phyloP scores from a whole-genome alignment of 2,329 filamentous ascomycete genomes.

The Emmonsia crescens region DNA sequence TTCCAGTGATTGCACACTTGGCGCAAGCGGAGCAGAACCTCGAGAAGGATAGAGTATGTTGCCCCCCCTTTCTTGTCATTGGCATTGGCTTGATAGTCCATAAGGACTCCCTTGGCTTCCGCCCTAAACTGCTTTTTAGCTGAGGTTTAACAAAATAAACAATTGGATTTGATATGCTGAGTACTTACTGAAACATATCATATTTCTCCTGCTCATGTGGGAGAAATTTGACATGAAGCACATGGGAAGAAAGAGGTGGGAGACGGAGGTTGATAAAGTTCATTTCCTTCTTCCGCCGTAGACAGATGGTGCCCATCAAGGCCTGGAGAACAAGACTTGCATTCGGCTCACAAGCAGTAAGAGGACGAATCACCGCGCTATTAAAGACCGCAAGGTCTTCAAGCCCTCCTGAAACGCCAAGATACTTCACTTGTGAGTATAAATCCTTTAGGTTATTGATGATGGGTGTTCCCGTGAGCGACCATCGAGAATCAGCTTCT shows the following conservation, averaged over 20 bases:
- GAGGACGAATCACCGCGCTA: constrained; percentile 55
- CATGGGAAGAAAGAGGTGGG: constrained; percentile 64
- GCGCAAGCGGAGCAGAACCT: constrained; percentile 69
- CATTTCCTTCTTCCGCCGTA: constrained; percentile 81
- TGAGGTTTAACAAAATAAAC: not conserved
- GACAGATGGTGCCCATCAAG: constrained; percentile 68
- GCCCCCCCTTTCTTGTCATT: constrained; percentile 34
- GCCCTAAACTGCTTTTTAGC: constrained; percentile 33
- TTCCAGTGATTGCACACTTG: constrained; percentile 88
- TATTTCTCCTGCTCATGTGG: constrained; percentile 68
- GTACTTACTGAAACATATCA: constrained; percentile 53
- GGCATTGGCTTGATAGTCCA: constrained; percentile 45
- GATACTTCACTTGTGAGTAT: constrained; percentile 67
- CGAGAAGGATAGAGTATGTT: constrained; percentile 64
- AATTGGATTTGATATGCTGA: constrained; percentile 9
- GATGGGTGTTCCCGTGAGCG: constrained; percentile 70
- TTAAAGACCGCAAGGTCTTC: constrained; percentile 66
- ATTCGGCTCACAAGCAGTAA: constrained; percentile 46
- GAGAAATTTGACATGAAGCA: constrained; percentile 64
- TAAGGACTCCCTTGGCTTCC: constrained; percentile 63
- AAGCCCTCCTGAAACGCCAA: constrained; percentile 64
- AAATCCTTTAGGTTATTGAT: constrained; percentile 74
- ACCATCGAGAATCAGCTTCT: constrained; percentile 64
- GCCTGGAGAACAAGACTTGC: constrained; percentile 59
- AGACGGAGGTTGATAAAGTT: constrained; percentile 71